These are phyloP conservation scores for Tuctoria greenei DNA, from an alignment of 176 grass and related monocot species.

Conservation along the genomic window DNA sequence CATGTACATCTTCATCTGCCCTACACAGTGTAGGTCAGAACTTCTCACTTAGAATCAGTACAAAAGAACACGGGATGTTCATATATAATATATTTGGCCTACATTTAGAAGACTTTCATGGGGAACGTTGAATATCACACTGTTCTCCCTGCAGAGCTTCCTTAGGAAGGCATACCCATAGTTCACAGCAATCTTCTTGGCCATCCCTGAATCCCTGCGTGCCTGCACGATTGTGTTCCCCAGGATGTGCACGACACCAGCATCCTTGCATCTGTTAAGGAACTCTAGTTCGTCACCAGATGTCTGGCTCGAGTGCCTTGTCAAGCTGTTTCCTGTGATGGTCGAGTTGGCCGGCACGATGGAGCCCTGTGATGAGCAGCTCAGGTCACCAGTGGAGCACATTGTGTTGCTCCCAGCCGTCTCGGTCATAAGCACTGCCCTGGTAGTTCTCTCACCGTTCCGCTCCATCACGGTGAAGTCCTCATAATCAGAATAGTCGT, in stretches of 20 bases:
- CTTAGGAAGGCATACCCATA: conserved; percentile 68
- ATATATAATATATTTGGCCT: conserved; percentile 84
- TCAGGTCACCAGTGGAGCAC: conserved; percentile 39
- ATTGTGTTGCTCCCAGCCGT: conserved; percentile 41
- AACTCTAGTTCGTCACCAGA: conserved; percentile 52
- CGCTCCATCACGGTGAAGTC: conserved; percentile 36
- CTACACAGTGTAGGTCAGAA: conserved; percentile 21
- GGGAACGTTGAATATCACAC: conserved; percentile 78
- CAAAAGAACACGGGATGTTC: conserved; percentile 15
- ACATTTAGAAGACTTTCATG: conserved; percentile 78
- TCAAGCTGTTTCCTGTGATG: conserved; percentile 43
- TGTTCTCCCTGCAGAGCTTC: conserved; percentile 71
- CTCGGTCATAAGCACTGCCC: conserved; percentile 13
- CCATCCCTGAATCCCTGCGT: conserved; percentile 48
- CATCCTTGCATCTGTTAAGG: conserved; percentile 69
- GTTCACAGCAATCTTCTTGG: conserved; percentile 66
- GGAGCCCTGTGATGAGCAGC: conserved; percentile 45
- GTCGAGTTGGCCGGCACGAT: conserved; percentile 37
- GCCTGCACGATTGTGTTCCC: conserved; percentile 63
- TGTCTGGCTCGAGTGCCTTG: conserved; percentile 49
- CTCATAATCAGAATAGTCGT: conserved; percentile 53
- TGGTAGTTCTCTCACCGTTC: conserved; percentile 29
- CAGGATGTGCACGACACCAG: conserved; percentile 66
- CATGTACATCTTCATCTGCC: conserved; percentile 45
- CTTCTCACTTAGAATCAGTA: conserved; percentile 26